Conservation (phyloP, 345 rosid species). For the Pelargonium nanum region DNA sequence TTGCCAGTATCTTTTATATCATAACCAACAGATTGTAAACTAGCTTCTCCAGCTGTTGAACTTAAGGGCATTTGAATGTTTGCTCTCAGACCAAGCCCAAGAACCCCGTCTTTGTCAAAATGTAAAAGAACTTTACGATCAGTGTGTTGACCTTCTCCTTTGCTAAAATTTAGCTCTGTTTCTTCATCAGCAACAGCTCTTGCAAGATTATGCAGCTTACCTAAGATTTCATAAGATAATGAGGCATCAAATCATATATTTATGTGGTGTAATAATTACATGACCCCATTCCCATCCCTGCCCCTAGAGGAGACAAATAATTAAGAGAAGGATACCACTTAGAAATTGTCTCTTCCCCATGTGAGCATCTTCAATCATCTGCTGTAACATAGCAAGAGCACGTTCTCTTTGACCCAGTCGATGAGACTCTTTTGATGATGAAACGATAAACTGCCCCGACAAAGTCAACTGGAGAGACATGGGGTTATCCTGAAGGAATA, state of each 20-base stretch:
- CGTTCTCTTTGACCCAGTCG: slow-evolving; percentile 84
- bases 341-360: slow-evolving; percentile 93
- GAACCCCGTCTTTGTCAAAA: slow-evolving; percentile 62
- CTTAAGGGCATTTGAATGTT: slow-evolving; percentile 33
- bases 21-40: slow-evolving; percentile 35
- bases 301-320: not conserved
- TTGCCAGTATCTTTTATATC: slow-evolving; percentile 67
- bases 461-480: slow-evolving; percentile 56
- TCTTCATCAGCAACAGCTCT: slow-evolving; percentile 94
- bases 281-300: not conserved
- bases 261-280: not conserved
- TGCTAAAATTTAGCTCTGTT: slow-evolving; percentile 39
- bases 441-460: slow-evolving; percentile 46
- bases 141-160: slow-evolving; percentile 31
- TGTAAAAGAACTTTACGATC: slow-evolving; percentile 31
- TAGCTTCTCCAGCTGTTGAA: slow-evolving; percentile 38
- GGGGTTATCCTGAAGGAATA: slow-evolving; percentile 50
- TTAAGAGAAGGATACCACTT: slow-evolving; percentile 45
- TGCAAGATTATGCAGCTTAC: slow-evolving; percentile 93
- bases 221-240: slow-evolving; percentile 30
- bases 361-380: slow-evolving; percentile 98
- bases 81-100: slow-evolving; percentile 80
- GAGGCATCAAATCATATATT: slow-evolving; percentile 3
- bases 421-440: slow-evolving; percentile 55
- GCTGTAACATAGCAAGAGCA: slow-evolving; percentile 77